Evolutionary conservation across 495 filamentous ascomycete species (phyloP), one percentile per base, ranked within the genome.

Genomic region (Sordaria brevicollis): DNA sequence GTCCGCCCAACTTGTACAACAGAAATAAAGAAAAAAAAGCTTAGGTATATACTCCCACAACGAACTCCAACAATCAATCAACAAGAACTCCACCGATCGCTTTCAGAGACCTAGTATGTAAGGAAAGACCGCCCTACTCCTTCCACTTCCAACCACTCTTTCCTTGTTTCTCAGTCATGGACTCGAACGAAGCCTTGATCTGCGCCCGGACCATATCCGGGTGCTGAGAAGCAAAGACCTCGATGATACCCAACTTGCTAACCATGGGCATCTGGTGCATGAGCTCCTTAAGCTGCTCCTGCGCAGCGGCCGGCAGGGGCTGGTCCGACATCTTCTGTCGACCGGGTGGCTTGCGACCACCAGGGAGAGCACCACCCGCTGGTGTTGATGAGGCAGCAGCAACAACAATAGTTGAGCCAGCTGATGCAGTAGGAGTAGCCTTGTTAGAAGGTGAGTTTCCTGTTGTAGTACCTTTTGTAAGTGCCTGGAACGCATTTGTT

Each of bases 191-290:
- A 15, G 66, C 65, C 68, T 78, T 75, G 70, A 79, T 73, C 69
- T 75, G 74, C 3, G 35, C 65, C 17, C 65, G 71, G 7, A 69
- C 17, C 33, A 69, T 74, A 17, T 66, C 49, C 29, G 65, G n/a
- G 19, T 77, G 41, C 21, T 74, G 62, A 9, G 73, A 62, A 13
- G 68, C 68, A 69, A 79, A 79, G 31, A 74, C 25, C 54, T 79
- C 76, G 33, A 79, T 74, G 4, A 77, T 68, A 19, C 74, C 77
- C 17, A 74, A 66, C 41, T 79, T 79, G 73, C 72, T 74, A 29
- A 76, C 72, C 9, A 67, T 73, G 11, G 77, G 76, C 65, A 70
- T 75, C 3, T 36, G 21, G 10, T 65, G 67, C 35, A 79, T 67
- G 4, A 79, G 66, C 7, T 68, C 71, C 72, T 74, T 76, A 5